phyloP scores from a whole-genome alignment of 2,329 filamentous ascomycete species.

The Plenodomus biglobosus region DNA sequence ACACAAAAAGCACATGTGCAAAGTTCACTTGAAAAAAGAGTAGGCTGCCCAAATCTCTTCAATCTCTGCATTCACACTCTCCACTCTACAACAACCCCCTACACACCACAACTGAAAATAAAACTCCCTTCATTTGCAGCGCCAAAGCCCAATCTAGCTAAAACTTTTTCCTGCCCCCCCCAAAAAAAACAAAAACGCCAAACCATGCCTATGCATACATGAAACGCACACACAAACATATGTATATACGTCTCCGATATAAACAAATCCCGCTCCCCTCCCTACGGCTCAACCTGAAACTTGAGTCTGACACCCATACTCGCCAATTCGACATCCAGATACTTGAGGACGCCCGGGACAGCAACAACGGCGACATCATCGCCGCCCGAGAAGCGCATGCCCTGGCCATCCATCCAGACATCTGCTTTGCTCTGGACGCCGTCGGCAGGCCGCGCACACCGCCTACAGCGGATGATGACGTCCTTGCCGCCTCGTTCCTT shows the following conservation, averaged over 20 bases:
- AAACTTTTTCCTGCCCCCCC: too few relatives aligned
- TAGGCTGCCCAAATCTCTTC: too few relatives aligned
- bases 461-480: constrained; percentile 76
- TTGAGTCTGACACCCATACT: constrained; percentile 96
- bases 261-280: background rate
- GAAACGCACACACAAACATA: too few relatives aligned
- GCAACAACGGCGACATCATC: constrained; percentile 89
- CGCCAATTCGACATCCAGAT: constrained; percentile 89
- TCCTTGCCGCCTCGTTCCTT: constrained; percentile 62
- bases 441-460: constrained; percentile 65
- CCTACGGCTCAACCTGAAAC: constrained; percentile 69
- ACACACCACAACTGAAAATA: too few relatives aligned
- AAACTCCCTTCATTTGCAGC: too few relatives aligned
- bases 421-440: constrained; percentile 62
- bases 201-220: too few relatives aligned
- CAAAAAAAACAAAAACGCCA: background rate
- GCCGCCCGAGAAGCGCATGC: constrained; percentile 80
- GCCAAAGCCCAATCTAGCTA: too few relatives aligned
- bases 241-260: too few relatives aligned
- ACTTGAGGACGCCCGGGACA: constrained; percentile 89
- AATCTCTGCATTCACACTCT: too few relatives aligned
- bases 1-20: too few relatives aligned
- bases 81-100: too few relatives aligned
- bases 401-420: constrained; percentile 87
- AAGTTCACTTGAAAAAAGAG: too few relatives aligned